These are phyloP conservation scores for Parmelia sp. DNA, from an alignment of 495 filamentous ascomycete genomes.

Conservation along the genomic window DNA sequence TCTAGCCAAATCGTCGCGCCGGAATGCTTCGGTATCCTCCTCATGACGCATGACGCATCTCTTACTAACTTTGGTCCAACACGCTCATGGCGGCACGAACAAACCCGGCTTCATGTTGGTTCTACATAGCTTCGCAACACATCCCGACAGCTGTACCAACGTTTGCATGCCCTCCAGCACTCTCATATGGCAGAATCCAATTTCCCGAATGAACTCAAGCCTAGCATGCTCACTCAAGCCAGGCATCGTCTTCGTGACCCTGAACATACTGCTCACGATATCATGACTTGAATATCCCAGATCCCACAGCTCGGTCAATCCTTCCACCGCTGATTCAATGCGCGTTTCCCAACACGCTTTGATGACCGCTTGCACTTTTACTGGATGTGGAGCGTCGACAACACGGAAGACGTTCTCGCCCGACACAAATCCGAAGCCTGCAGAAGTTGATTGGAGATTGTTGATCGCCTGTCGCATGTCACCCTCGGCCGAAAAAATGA, in stretches of 20 bases:
- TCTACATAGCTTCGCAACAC: slow-evolving; percentile 80
- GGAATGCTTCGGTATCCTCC: background rate
- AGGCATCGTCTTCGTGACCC: slow-evolving; percentile 90
- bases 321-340: slow-evolving; percentile 79
- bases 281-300: slow-evolving; percentile 94
- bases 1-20: background rate
- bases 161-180: slow-evolving; percentile 96
- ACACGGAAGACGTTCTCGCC: slow-evolving; percentile 99
- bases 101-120: slow-evolving; percentile 90
- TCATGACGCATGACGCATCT: background rate
- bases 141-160: slow-evolving; percentile 84
- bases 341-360: slow-evolving; percentile 92
- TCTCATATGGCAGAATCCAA: slow-evolving; percentile 99
- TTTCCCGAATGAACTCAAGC: slow-evolving; percentile 94
- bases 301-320: slow-evolving; percentile 85
- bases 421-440: slow-evolving; percentile 95
- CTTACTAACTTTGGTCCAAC: background rate
- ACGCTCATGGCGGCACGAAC: slow-evolving; percentile 51
- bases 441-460: slow-evolving; percentile 89
- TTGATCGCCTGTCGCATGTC: slow-evolving; percentile 99
- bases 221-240: slow-evolving; percentile 87
- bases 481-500: slow-evolving; percentile 95
- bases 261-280: slow-evolving; percentile 98
- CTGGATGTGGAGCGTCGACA: slow-evolving; percentile 91
- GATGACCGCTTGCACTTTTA: slow-evolving; percentile 97